Evolutionary conservation across 2,329 filamentous ascomycete species (phyloP).

Genomic region (Fonsecaea pugnacius): DNA sequence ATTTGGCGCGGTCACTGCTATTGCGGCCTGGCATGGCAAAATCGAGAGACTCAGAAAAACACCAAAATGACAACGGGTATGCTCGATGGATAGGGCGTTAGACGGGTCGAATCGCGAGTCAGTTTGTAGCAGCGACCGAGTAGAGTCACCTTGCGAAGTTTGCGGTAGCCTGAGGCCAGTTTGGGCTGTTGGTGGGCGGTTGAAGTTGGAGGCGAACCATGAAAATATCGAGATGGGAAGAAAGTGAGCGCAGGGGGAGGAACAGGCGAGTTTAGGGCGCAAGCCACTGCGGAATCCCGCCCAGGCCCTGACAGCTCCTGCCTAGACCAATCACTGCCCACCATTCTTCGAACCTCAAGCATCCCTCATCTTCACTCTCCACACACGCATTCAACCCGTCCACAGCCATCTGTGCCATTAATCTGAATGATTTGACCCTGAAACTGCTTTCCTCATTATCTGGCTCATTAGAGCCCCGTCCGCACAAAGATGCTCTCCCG

Average conservation of each 20-base stretch:
- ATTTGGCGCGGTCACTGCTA: slow-evolving; percentile 33
- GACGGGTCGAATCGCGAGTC: slow-evolving; percentile 46
- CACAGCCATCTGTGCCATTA: not conserved
- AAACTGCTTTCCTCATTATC: slow-evolving; percentile 15
- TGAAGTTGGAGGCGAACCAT: slow-evolving; percentile 26
- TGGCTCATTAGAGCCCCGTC: slow-evolving; percentile 21
- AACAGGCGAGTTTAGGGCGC: slow-evolving; percentile 6
- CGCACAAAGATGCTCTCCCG: slow-evolving; percentile 50
- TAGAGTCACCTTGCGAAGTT: slow-evolving; percentile 45
- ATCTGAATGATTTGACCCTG: slow-evolving; percentile 22
- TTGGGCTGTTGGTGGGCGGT: slow-evolving; percentile 44
- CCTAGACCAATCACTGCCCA: slow-evolving; percentile 27
- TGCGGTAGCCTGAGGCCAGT: slow-evolving; percentile 51
- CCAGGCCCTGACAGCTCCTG: slow-evolving; percentile 9
- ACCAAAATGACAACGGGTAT: slow-evolving; percentile 29
- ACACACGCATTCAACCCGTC: slow-evolving; percentile 4
- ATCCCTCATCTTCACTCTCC: slow-evolving; percentile 19
- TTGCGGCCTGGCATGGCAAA: slow-evolving; percentile 37
- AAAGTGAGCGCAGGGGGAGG: slow-evolving; percentile 22
- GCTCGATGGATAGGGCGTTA: slow-evolving; percentile 46
- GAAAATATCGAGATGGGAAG: slow-evolving; percentile 28
- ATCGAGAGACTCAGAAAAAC: slow-evolving; percentile 33
- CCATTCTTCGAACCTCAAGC: slow-evolving; percentile 24
- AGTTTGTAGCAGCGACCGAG: slow-evolving; percentile 45
- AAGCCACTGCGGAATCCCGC: slow-evolving; percentile 1